These are phyloP conservation scores for Mucor circinelloides DNA, from an alignment of 371 early-diverging fungal species.

Conservation along the genomic window DNA sequence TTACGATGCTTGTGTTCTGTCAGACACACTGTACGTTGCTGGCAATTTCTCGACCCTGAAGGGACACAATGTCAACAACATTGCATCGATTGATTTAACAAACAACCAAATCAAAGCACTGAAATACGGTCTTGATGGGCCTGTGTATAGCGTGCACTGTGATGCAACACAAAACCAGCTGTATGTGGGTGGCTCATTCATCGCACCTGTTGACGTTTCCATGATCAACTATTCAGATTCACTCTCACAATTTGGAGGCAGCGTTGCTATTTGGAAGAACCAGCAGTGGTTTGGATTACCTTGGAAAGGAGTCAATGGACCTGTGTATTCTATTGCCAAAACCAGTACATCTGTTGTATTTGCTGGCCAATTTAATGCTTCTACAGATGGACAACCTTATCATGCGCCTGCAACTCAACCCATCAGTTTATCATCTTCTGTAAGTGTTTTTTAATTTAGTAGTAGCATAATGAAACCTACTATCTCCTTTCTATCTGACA, in stretches of 20 bases:
- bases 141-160: slow-evolving; percentile 67
- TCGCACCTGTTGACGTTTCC: slow-evolving; percentile 32
- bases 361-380: slow-evolving; percentile 49
- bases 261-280: slow-evolving; percentile 55
- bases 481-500: neutral
- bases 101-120: slow-evolving; percentile 47
- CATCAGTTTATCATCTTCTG: slow-evolving; percentile 30
- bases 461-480: neutral
- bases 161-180: slow-evolving; percentile 49
- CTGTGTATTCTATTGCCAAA: slow-evolving; percentile 37
- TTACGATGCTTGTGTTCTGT: slow-evolving; percentile 33
- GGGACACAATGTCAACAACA: slow-evolving; percentile 46
- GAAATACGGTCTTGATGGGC: slow-evolving; percentile 69
- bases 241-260: slow-evolving; percentile 56
- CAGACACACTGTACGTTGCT: slow-evolving; percentile 45
- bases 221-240: slow-evolving; percentile 35
- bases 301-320: slow-evolving; percentile 68
- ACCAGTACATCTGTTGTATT: slow-evolving; percentile 31
- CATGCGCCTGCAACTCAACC: slow-evolving; percentile 49
- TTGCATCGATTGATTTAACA: slow-evolving; percentile 53
- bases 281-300: slow-evolving; percentile 54
- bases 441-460: slow-evolving; percentile 14
- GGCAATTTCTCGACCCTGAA: slow-evolving; percentile 49
- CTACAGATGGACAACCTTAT: slow-evolving; percentile 41
- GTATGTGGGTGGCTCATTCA: slow-evolving; percentile 46